These are phyloP conservation scores for Phytophthora crassamura DNA, from an alignment of 352 stramenopile species.

Conservation along the genomic window DNA sequence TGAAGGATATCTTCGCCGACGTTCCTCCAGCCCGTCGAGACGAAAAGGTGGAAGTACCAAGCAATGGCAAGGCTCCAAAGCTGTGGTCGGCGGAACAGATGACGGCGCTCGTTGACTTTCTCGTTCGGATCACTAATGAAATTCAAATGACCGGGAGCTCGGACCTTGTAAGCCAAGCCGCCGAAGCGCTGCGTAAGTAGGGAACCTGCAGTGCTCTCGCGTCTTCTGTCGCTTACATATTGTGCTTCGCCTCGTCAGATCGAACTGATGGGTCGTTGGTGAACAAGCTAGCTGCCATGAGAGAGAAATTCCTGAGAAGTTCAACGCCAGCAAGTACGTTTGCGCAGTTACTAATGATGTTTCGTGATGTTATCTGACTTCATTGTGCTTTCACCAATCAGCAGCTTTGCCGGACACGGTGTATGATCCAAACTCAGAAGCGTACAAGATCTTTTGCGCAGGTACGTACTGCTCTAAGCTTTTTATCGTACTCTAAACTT, in stretches of 20 bases:
- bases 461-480: conserved; percentile 31
- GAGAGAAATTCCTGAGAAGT: conserved; percentile 52
- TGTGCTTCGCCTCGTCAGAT: conserved; percentile 23
- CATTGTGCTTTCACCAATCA: not conserved
- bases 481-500: conserved; percentile 2
- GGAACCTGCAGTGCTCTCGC: not conserved
- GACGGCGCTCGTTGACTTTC: conserved; percentile 55
- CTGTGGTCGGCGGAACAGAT: conserved; percentile 70
- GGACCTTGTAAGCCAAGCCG: conserved; percentile 41
- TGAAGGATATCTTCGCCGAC: conserved; percentile 59
- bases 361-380: conserved; percentile 20
- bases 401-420: conserved; percentile 65
- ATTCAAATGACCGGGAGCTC: conserved; percentile 61
- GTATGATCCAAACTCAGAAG: conserved; percentile 59
- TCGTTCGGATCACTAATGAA: conserved; percentile 69
- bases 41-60: conserved; percentile 32
- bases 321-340: conserved; percentile 55
- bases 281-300: conserved; percentile 72
- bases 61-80: conserved; percentile 33
- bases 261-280: conserved; percentile 61
- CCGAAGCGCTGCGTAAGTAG: conserved; percentile 41
- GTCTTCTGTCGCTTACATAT: conserved; percentile 6
- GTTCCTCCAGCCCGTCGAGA: conserved; percentile 43
- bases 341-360: not conserved
- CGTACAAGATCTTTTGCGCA: conserved; percentile 75